Evolutionary conservation across 176 grass and related monocot species (phyloP).

Genomic region (Paspalum notatum): DNA sequence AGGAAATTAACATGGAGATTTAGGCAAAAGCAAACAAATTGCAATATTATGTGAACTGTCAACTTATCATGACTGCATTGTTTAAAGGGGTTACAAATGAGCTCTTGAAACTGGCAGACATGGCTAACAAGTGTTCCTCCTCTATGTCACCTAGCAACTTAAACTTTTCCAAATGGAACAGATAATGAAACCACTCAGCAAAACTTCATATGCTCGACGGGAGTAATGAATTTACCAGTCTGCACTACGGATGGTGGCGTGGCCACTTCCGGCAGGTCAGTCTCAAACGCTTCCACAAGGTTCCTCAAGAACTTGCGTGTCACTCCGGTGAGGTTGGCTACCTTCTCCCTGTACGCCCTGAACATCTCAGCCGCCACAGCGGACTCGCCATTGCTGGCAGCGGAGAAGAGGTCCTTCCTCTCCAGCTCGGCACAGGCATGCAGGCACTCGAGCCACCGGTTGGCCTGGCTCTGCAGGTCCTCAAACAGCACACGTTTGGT

Average conservation of each 20-base stretch:
- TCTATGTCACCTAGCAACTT: no score
- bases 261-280: not conserved
- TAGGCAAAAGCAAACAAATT: no score
- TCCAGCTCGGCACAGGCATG: conserved; percentile 21
- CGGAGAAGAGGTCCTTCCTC: not conserved
- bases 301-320: not conserved
- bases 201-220: conserved; percentile 1
- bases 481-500: conserved; percentile 14
- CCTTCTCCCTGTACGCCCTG: not conserved
- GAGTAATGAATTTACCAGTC: no score
- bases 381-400: not conserved
- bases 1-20: not conserved
- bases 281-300: conserved; percentile 16
- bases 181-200: not conserved
- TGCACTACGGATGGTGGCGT: not conserved
- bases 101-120: no score
- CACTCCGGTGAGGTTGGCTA: not conserved
- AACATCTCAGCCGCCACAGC: not conserved
- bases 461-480: not conserved
- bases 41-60: no score
- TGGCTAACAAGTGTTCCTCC: no score
- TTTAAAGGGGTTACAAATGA: no score
- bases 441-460: conserved; percentile 9
- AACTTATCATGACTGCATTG: no score
- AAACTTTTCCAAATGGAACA: conserved; percentile 6